Evolutionary conservation across 1,284 basidiomycete species (phyloP), one percentile per base, ranked within the genome.

Genomic region (Erythrobasidium hasegawianum): DNA sequence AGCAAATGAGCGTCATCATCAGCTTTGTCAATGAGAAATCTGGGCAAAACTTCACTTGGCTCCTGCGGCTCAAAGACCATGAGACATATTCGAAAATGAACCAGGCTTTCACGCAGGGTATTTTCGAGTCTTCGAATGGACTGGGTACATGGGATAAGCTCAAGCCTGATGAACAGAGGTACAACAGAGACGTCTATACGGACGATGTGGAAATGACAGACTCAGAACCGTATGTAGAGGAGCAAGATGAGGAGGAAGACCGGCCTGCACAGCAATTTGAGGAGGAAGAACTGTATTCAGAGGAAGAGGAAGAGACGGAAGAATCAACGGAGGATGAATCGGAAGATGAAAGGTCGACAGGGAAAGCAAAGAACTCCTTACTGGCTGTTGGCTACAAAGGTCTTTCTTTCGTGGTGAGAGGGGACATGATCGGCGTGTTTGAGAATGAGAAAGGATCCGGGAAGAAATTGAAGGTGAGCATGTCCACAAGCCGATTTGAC

Each of bases 371-470:
- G 70, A 97, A 98, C 78, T 89, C 90, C 39, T 88, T 93, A 72
- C 83, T 98, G 38, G 90, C 90, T 1, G 87, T 98, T 50, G 96
- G 96, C 4, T 95, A 97, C 83, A 95, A 92, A 79, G 90, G 93
- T 70, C 50, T 74, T 41, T 94, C 95, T 11, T 97, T 95, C 74
- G 95, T 99, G 67, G 88, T 94, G 22, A 87, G 96, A 47, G 95
- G 94, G 41, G 88, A 89, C 79, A 93, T 89, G 78, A 97, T 99
- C 70, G 96, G 96, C 18, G 92, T 97, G n/a, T 99, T 98, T 81
- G 87, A 85, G 70, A 89, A 92, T 76, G 83, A 85, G 7, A 84
- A 82, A 40, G 88, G 90, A 64, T 84, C 68, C 1, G 71, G 71
- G n/a, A 74, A 74, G 66, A 72, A 72, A 68, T 61, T 61, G 5